Evolutionary conservation across 1,284 basidiomycete genomes (phyloP).

Genomic region (Ceratobasidium sp.): DNA sequence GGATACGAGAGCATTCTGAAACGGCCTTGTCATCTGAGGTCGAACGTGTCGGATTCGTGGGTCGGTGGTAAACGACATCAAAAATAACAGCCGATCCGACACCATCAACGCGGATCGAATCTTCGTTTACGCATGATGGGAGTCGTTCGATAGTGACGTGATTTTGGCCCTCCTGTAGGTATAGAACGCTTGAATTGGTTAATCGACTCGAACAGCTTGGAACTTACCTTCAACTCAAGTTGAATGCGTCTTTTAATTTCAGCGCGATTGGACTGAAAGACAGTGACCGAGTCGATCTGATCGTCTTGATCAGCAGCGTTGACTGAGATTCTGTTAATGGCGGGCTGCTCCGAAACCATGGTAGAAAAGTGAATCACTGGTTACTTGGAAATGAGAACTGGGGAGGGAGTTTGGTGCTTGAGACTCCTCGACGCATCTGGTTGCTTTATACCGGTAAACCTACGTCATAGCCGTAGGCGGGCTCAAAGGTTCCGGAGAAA

Average conservation of each 20-base stretch:
- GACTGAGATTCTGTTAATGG: constrained; percentile 22
- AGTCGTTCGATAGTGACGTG: constrained; percentile 52
- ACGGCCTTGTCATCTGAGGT: constrained; percentile 35
- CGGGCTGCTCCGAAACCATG: constrained; percentile 17
- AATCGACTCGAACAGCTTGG: background rate
- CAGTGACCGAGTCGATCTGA: constrained; percentile 34
- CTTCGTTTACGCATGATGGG: constrained; percentile 51
- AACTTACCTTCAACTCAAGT: constrained; percentile 39
- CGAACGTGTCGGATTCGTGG: background rate
- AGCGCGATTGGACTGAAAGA: constrained; percentile 33
- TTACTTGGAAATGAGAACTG: too few species aligned
- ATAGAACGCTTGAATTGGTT: background rate
- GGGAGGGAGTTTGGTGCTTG: too few species aligned
- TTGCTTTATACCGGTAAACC: too few species aligned
- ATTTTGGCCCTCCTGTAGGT: constrained; percentile 51
- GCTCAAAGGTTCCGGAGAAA: too few species aligned
- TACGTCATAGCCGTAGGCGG: too few species aligned
- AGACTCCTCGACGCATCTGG: too few species aligned
- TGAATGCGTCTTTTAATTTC: constrained; percentile 35
- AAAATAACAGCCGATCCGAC: constrained; percentile 52
- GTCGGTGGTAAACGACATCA: constrained; percentile 52
- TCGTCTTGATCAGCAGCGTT: constrained; percentile 40
- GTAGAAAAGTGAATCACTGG: background rate
- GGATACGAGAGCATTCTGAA: constrained; percentile 35
- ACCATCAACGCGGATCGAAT: constrained; percentile 54